Evolutionary conservation across 495 filamentous ascomycete genomes (phyloP).

Genomic region (Aspergillus hancockii): DNA sequence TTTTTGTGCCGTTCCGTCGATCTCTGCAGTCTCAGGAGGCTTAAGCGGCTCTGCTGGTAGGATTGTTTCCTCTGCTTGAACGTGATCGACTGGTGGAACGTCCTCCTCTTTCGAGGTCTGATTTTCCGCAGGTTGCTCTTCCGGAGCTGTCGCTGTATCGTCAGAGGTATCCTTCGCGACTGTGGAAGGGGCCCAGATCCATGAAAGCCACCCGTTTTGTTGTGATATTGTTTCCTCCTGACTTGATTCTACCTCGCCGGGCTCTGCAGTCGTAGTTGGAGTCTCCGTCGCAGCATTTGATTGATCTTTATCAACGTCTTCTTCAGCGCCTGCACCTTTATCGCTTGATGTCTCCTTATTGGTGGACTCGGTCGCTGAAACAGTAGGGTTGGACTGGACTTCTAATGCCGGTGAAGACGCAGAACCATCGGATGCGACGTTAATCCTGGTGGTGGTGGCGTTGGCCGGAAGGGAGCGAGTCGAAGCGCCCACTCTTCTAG

Average conservation of each 20-base stretch:
- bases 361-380: conserved; percentile 19
- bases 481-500: conserved; percentile 39
- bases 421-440: conserved; percentile 50
- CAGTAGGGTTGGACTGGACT: conserved; percentile 23
- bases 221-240: conserved; percentile 28
- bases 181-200: conserved; percentile 45
- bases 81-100: conserved; percentile 20
- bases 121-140: conserved; percentile 20
- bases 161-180: conserved; percentile 12
- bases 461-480: conserved; percentile 49
- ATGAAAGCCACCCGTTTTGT: conserved; percentile 58
- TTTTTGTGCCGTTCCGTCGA: conserved; percentile 30
- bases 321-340: conserved; percentile 15
- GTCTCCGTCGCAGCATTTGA: conserved; percentile 1
- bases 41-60: neutral
- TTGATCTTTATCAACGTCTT: conserved; percentile 25
- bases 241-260: conserved; percentile 14
- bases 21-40: conserved; percentile 23
- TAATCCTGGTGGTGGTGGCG: conserved; percentile 50
- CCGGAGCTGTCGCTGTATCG: conserved; percentile 16
- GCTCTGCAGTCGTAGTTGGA: conserved; percentile 4
- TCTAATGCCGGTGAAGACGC: conserved; percentile 35
- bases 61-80: conserved; percentile 20
- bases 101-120: conserved; percentile 24
- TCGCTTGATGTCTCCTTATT: conserved; percentile 27